Conservation (phyloP, 192 early-diverging fungal species). For the Kickxella alabastrina region DNA sequence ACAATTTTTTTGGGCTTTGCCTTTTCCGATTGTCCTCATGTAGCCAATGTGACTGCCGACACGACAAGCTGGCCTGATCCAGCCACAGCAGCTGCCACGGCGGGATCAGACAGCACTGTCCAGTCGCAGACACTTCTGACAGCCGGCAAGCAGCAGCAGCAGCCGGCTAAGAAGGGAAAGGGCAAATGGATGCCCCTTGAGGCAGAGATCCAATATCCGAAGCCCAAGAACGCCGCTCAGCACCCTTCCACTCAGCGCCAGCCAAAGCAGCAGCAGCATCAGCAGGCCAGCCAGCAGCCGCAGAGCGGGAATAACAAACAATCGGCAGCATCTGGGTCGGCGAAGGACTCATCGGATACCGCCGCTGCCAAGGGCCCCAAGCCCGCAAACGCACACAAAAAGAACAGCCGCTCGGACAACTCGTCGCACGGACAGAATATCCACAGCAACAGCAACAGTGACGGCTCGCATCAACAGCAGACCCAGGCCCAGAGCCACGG, state of each 20-base stretch:
- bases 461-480: not conserved
- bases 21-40: not conserved
- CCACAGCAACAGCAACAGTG: conserved; percentile 1
- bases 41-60: conserved; percentile 31
- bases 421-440: too few species aligned
- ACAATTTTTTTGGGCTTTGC: conserved; percentile 1
- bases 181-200: conserved; percentile 52
- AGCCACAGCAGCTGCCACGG: conserved; percentile 37
- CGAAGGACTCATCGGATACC: conserved; percentile 6
- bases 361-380: conserved; percentile 7
- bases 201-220: conserved; percentile 46
- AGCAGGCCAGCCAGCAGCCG: not conserved
- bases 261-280: conserved; percentile 11
- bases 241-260: conserved; percentile 18
- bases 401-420: not conserved
- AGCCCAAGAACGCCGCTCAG: conserved; percentile 32
- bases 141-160: conserved; percentile 1
- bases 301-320: conserved; percentile 1
- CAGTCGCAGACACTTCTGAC: not conserved
- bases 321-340: not conserved
- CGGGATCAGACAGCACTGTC: not conserved
- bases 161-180: conserved; percentile 42
- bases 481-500: not conserved
- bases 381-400: conserved; percentile 10
- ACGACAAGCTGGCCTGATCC: conserved; percentile 51